phyloP scores from a whole-genome alignment of 495 filamentous ascomycete genomes.

The Tetracladium marchalianum region DNA sequence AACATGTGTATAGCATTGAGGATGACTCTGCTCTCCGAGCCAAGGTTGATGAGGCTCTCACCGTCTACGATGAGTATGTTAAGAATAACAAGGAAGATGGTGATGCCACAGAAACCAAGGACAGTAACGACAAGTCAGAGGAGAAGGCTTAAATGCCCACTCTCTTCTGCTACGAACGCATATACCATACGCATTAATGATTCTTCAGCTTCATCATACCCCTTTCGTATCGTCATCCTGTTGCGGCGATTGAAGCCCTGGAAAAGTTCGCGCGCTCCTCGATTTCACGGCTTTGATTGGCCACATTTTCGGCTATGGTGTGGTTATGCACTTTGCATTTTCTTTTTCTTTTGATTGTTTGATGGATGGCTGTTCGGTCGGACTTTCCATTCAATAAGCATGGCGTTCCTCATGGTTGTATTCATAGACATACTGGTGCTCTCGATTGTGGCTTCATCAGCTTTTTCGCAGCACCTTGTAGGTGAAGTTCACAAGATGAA shows the following conservation, averaged over 20 bases:
- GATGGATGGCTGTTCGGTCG: slow-evolving; percentile 2
- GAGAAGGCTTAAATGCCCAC: slow-evolving; percentile 39
- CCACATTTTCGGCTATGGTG: slow-evolving; percentile 2
- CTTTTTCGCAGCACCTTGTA: background rate
- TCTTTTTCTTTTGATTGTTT: slow-evolving; percentile 1
- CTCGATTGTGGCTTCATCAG: slow-evolving; percentile 9
- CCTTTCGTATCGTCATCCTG: slow-evolving; percentile 20
- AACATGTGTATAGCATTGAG: slow-evolving; percentile 53
- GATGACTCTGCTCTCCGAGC: slow-evolving; percentile 80
- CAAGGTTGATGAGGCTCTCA: slow-evolving; percentile 95
- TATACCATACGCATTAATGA: slow-evolving; percentile 17
- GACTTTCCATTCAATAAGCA: background rate
- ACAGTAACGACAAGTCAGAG: slow-evolving; percentile 45
- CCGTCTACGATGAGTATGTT: slow-evolving; percentile 96
- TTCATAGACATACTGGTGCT: slow-evolving; percentile 17
- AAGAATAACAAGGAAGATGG: slow-evolving; percentile 59
- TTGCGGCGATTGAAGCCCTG: slow-evolving; percentile 11
- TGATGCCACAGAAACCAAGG: slow-evolving; percentile 25
- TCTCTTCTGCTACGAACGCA: slow-evolving; percentile 8
- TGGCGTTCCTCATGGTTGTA: slow-evolving; percentile 9
- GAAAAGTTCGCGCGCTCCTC: slow-evolving; percentile 19
- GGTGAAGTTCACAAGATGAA: too few species aligned
- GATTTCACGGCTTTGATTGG: slow-evolving; percentile 9
- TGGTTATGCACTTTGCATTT: slow-evolving; percentile 1
- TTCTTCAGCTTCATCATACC: slow-evolving; percentile 11